A percentile compares a stretch with the other conserved stretches of the same genome.
Conservation (phyloP, 1,284 basidiomycete genomes). For the Somion occarium region DNA sequence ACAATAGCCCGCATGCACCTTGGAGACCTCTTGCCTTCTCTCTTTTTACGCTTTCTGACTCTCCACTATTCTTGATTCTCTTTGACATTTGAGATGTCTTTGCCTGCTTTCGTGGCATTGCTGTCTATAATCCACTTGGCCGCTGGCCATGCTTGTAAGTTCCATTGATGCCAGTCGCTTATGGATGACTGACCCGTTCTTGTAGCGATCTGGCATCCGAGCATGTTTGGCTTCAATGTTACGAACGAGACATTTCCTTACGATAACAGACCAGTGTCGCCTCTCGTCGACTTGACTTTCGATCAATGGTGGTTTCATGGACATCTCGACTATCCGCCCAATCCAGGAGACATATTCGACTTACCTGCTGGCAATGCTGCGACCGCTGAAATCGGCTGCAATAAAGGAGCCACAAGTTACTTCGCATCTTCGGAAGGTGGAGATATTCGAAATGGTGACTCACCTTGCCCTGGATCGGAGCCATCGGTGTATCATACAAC, state of each 20-base stretch:
- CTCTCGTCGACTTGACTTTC: constrained; percentile 43
- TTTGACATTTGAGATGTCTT: neutral
- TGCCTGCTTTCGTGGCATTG: neutral
- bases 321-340: constrained; percentile 55
- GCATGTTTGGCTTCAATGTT: constrained; percentile 55
- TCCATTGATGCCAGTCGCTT: neutral
- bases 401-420: constrained; percentile 52
- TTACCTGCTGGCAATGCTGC: constrained; percentile 52
- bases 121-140: neutral
- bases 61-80: neutral
- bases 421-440: constrained; percentile 50
- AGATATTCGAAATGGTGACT: constrained; percentile 40
- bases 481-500: constrained; percentile 47
- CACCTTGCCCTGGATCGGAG: constrained; percentile 45
- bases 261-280: constrained; percentile 32
- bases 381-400: constrained; percentile 53
- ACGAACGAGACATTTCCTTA: constrained; percentile 47
- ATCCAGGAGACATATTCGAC: constrained; percentile 50
- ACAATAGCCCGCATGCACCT: too few relatives aligned
- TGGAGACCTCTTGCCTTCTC: neutral
- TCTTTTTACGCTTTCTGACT: neutral
- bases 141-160: constrained; percentile 4
- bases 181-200: neutral
- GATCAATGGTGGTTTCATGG: constrained; percentile 72
- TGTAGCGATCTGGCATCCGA: constrained; percentile 30